Conservation (phyloP, 768 basidiomycete species). For the Porphyrellus cyaneotinctus region DNA sequence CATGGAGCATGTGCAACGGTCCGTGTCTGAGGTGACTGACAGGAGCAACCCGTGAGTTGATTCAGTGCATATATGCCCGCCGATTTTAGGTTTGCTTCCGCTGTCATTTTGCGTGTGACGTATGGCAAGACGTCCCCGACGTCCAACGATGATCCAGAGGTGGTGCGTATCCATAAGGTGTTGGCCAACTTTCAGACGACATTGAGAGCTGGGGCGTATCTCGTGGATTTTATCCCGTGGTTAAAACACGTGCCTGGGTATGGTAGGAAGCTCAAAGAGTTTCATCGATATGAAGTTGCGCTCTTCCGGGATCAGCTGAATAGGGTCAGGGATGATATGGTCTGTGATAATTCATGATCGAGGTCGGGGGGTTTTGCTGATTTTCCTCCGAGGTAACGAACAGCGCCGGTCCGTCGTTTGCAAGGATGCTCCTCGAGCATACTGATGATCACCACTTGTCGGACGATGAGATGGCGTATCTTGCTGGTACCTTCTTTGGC, state of each 20-base stretch:
- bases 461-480: constrained; percentile 51
- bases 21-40: background rate
- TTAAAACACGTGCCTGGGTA: constrained; percentile 52
- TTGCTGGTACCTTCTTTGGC: constrained; percentile 60
- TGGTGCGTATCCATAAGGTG: constrained; percentile 16
- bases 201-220: constrained; percentile 31
- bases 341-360: background rate
- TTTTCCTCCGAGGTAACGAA: constrained; percentile 4
- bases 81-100: constrained; percentile 16
- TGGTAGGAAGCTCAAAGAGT: constrained; percentile 45
- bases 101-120: constrained; percentile 21
- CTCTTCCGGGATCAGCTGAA: constrained; percentile 46
- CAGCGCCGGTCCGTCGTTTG: constrained; percentile 35
- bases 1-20: constrained; percentile 15
- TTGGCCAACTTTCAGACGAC: constrained; percentile 27
- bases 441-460: constrained; percentile 46
- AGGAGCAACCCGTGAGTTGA: background rate
- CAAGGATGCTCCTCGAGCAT: constrained; percentile 48
- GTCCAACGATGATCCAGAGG: constrained; percentile 10
- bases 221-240: constrained; percentile 33
- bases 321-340: constrained; percentile 7
- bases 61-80: background rate
- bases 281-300: constrained; percentile 47
- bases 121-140: constrained; percentile 27
- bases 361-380: too few relatives aligned